phyloP scores from a whole-genome alignment of 345 rosid species.

The Kernera saxatilis region DNA sequence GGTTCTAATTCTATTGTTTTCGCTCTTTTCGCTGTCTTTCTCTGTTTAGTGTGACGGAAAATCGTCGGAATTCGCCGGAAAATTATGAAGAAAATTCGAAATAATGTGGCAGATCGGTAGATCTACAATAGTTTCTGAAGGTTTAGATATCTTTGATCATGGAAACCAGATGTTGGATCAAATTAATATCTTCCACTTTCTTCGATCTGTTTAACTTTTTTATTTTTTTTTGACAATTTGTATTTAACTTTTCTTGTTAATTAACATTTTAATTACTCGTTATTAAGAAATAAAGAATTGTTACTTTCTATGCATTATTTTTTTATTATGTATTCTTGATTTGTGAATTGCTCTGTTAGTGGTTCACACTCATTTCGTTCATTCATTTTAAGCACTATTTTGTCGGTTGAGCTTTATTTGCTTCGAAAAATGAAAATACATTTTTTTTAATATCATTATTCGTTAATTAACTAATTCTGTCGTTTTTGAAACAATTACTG shows the following conservation, averaged over 20 bases:
- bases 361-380: background rate
- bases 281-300: slow-evolving; percentile 15
- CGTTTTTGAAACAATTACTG: background rate
- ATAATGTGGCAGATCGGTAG: slow-evolving; percentile 12
- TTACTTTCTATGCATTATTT: background rate
- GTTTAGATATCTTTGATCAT: slow-evolving; percentile 16
- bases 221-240: slow-evolving; percentile 8
- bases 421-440: background rate
- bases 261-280: slow-evolving; percentile 15
- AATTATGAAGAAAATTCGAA: background rate
- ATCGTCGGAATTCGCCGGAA: background rate
- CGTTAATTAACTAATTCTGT: background rate
- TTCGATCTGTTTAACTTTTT: slow-evolving; percentile 6
- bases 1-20: background rate
- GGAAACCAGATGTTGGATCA: slow-evolving; percentile 15
- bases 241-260: slow-evolving; percentile 21
- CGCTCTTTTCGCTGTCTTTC: background rate
- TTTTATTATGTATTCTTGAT: background rate
- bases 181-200: slow-evolving; percentile 10
- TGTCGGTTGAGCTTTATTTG: slow-evolving; percentile 17
- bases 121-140: slow-evolving; percentile 7
- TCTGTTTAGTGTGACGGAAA: slow-evolving; percentile 17
- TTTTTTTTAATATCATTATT: background rate
- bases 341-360: background rate
- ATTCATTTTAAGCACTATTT: slow-evolving; percentile 1